These are phyloP conservation scores for Paraconiothyrium brasiliense DNA, from an alignment of 2,329 filamentous ascomycete species.

Conservation along the genomic window DNA sequence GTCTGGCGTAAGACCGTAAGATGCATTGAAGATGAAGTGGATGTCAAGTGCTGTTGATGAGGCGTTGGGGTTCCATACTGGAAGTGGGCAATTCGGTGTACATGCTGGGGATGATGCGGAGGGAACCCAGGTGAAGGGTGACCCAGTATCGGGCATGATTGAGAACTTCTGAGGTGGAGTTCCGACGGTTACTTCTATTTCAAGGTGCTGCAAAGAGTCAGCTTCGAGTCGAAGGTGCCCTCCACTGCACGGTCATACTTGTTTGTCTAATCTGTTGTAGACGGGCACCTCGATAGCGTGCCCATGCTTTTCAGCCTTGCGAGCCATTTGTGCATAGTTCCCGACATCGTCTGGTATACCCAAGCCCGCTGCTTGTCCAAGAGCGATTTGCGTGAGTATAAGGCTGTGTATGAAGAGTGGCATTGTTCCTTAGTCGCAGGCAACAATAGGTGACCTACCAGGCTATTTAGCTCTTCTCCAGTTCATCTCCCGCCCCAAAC, in stretches of 20 bases:
- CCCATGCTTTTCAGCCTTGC: not conserved
- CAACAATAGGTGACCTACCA: not conserved
- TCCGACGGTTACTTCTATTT: slow-evolving; percentile 22
- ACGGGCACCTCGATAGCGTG: slow-evolving; percentile 11
- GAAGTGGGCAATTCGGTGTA: slow-evolving; percentile 19
- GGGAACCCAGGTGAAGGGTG: slow-evolving; percentile 25
- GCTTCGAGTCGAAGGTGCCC: not conserved
- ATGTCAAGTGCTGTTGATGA: slow-evolving; percentile 19
- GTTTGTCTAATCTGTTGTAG: slow-evolving; percentile 14
- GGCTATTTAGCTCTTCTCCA: not conserved
- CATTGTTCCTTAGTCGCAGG: not conserved
- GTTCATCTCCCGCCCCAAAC: no score
- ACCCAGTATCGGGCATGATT: slow-evolving; percentile 22
- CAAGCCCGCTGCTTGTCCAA: not conserved
- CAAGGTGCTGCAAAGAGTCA: slow-evolving; percentile 22
- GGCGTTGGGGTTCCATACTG: slow-evolving; percentile 14
- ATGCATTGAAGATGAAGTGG: slow-evolving; percentile 18
- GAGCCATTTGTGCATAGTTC: not conserved
- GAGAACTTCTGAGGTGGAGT: slow-evolving; percentile 23
- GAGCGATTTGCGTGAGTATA: not conserved
- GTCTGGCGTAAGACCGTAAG: slow-evolving; percentile 26
- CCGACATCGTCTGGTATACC: not conserved
- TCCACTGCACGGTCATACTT: not conserved
- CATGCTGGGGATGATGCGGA: slow-evolving; percentile 22
- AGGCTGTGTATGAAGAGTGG: not conserved